Evolutionary conservation across 2,329 filamentous ascomycete genomes (phyloP).

Genomic region (Aspergillus ustus): DNA sequence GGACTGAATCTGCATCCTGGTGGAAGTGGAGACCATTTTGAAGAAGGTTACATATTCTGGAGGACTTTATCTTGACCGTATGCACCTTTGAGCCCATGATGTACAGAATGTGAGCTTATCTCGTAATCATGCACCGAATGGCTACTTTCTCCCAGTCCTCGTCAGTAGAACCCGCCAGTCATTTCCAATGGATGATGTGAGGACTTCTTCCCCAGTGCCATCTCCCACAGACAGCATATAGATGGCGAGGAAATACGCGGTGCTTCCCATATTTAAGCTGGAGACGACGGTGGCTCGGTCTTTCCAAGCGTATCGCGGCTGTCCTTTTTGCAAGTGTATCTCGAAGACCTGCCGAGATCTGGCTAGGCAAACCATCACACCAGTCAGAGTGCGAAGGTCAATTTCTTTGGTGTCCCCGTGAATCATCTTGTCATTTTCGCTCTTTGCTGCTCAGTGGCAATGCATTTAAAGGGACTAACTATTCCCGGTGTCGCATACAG

Average conservation of each 20-base stretch:
- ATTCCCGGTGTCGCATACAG: background rate
- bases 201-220: background rate
- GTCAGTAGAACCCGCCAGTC: background rate
- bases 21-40: background rate
- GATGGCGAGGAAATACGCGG: background rate
- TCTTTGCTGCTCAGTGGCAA: background rate
- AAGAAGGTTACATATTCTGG: background rate
- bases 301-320: conserved; percentile 2
- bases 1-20: background rate
- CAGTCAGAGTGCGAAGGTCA: background rate
- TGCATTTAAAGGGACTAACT: background rate
- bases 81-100: background rate
- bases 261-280: background rate
- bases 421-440: background rate
- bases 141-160: background rate
- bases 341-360: conserved; percentile 15
- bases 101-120: background rate
- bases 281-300: background rate
- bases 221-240: background rate
- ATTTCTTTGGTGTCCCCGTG: background rate
- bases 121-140: background rate
- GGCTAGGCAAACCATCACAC: background rate
- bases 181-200: background rate
- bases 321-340: conserved; percentile 14
- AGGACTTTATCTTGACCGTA: background rate